Base-by-base conservation (phyloP, 371 early-diverging fungal species). In the Mucor ambiguus region DNA sequence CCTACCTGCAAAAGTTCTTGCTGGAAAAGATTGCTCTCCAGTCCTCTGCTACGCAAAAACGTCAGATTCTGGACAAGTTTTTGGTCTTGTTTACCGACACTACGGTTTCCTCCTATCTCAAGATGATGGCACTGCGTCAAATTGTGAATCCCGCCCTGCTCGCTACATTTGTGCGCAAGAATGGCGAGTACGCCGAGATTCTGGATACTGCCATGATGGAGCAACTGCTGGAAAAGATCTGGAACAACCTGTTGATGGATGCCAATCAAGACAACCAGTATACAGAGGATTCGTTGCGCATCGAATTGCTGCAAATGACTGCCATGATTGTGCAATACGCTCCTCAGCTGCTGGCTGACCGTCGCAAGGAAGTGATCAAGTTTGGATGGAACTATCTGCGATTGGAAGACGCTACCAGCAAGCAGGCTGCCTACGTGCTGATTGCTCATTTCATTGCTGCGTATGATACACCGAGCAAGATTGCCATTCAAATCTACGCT, bases 391-490 rank as follows among this genome's bases (percentile, higher is more conserved):
- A 87, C 55, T 92, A 92, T 66, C 76, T 95, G 48, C 92, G 94
- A 63, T 77, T 92, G 22, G 96, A 98, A 62, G 98, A 99, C 64
- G 85, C 95, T 9, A 95, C 94, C 16, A 90, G 93, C 74, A 97
- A 96, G 67, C 96, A 97, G 66, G 91, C 98, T 1, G 94, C 98
- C 2, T 97, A 96, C 73, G 97, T 96, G 7, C 73, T 96, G 28
- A 86, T 97, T 58, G 90, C 96, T 3, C 86, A 92, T 29, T 97
- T 97, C 71, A 93, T 98, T 60, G 89, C 93, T 11, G 93, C 94
- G 0, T 97, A 89, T 69, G 96, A 96, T 38, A 95, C 96, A 4
- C 96, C 98, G 9, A 80, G 89, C 60, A 97, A 96, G 76, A 93
- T 98, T 59, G 90, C 95, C 8, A 88, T 89, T 43, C 96, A 96